Evolutionary conservation across 2,329 filamentous ascomycete genomes (phyloP).

Genomic region (Corynespora cassiicola): DNA sequence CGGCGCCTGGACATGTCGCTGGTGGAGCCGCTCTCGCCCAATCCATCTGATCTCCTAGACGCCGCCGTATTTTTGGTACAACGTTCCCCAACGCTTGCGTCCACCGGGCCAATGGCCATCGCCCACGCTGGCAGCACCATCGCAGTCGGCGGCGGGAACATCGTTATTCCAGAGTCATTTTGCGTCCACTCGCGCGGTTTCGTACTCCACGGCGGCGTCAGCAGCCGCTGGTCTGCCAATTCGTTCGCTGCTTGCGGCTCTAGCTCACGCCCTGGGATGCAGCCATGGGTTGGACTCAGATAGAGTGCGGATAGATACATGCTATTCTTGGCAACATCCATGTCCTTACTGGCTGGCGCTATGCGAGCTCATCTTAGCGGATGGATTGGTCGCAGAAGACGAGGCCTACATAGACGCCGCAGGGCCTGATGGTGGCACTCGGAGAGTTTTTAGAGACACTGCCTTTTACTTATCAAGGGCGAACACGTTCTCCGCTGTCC

Average conservation of each 20-base stretch:
- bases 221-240: slow-evolving; percentile 34
- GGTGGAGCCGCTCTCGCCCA: slow-evolving; percentile 6
- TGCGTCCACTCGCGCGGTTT: slow-evolving; percentile 29
- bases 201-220: slow-evolving; percentile 29
- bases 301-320: slow-evolving; percentile 17
- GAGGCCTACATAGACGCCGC: slow-evolving; percentile 43
- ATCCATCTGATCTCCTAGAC: slow-evolving; percentile 13
- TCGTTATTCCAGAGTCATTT: slow-evolving; percentile 24
- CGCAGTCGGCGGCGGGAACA: slow-evolving; percentile 27
- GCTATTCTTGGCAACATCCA: slow-evolving; percentile 33
- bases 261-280: slow-evolving; percentile 25
- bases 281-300: slow-evolving; percentile 24
- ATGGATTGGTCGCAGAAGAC: slow-evolving; percentile 20
- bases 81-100: slow-evolving; percentile 13
- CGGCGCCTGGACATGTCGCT: slow-evolving; percentile 4
- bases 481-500: slow-evolving; percentile 12
- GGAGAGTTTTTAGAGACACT: slow-evolving; percentile 28
- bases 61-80: slow-evolving; percentile 21
- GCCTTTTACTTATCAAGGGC: slow-evolving; percentile 18
- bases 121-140: slow-evolving; percentile 9
- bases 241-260: slow-evolving; percentile 27
- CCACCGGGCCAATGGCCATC: slow-evolving; percentile 27
- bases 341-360: slow-evolving; percentile 31
- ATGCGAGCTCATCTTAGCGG: slow-evolving; percentile 31
- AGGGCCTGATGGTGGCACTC: slow-evolving; percentile 26